Evolutionary conservation across 306 rosid genomes (phyloP), one percentile per base, ranked within the genome.

Genomic region (Argentina anserina): DNA sequence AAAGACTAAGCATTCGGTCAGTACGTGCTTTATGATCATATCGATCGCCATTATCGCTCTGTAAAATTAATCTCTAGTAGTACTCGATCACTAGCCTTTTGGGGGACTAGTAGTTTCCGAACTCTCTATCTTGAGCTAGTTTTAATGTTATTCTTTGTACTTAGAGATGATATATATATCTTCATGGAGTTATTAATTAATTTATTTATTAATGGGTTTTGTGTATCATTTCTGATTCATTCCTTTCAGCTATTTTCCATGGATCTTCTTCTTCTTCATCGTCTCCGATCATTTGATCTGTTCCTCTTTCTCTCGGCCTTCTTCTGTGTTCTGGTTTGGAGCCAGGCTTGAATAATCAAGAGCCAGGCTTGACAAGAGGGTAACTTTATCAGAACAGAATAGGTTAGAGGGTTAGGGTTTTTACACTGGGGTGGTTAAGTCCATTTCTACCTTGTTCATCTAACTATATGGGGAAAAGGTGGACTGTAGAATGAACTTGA

Each of bases 401-500:
- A 5, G 28, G 3, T 25, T 13, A 40, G 9, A 80, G 73, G 85
- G 88, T 84, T 86, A 78, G 86, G 85, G 84, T 82, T 86, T 78
- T 28, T 26, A 12, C 63, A 72, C 31, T 28, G 15, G 40, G 28
- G 37, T 17, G 45, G 66, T 18, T 17, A 39, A 55, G 39, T 61
- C 26, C 28, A 13, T 55, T 52, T 55, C 36, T 18, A 56, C 29
- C 75, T 56, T 71, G 75, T 37, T 58, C 56, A 41, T 71, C 56
- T 10, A 70, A 62, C 70, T 73, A 80, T 73, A 81, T 69, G 52
- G 75, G 76, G 40, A 77, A 72, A 80, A 61, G 52, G 76, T 21
- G 67, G 77, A 76, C 60, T 46, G 21, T 72, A 73, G 74, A 76
- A 75, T 79, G 82, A 79, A 50, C 67, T 20, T 74, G 74, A 71